Evolutionary conservation across 2,329 filamentous ascomycete genomes (phyloP).

Genomic region (Sclerotinia glacialis): DNA sequence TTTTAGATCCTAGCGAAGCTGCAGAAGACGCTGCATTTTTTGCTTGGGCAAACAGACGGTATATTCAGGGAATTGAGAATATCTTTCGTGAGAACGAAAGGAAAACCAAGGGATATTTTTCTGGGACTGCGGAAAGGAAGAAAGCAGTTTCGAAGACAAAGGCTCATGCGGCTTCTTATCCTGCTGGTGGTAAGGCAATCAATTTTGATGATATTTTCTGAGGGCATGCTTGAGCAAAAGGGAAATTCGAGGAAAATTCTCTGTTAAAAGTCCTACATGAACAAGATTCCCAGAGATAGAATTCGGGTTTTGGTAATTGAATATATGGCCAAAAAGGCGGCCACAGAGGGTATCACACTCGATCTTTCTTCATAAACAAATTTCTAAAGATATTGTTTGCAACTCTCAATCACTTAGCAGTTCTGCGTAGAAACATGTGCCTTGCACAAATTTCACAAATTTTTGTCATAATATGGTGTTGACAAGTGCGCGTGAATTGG

Average conservation of each 20-base stretch:
- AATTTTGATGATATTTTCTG: background rate
- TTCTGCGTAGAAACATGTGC: no score
- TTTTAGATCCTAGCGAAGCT: background rate
- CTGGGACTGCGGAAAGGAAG: background rate
- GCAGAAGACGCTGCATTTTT: background rate
- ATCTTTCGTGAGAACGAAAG: background rate
- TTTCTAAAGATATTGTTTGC: no score
- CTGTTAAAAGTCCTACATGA: accelerated
- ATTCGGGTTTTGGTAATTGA: background rate
- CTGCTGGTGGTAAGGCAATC: background rate
- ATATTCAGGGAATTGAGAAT: background rate
- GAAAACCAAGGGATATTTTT: background rate
- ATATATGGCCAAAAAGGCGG: no score
- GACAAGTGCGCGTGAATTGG: no score
- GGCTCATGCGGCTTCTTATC: no score
- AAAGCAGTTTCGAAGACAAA: background rate
- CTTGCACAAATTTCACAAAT: no score
- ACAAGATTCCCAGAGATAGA: no score
- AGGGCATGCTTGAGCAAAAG: background rate
- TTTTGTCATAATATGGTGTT: no score
- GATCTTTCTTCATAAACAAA: background rate
- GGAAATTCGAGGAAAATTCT: accelerated
- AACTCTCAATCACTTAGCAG: background rate
- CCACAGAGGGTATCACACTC: no score
- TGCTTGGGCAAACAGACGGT: background rate